Conservation (phyloP, 495 filamentous ascomycete species). For the Durotheca rogersii region DNA sequence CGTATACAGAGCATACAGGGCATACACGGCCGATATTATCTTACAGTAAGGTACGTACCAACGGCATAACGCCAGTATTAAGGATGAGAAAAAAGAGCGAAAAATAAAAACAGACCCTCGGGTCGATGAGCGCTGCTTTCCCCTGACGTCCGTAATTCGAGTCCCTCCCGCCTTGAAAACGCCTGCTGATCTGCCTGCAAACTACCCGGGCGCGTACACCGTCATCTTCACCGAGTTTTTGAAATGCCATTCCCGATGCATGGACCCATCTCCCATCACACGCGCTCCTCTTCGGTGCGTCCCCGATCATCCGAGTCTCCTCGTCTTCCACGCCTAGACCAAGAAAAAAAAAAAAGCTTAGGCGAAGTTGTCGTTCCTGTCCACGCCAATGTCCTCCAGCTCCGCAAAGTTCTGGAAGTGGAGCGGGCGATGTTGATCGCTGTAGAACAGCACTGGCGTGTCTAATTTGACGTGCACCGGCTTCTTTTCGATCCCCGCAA, state of each 20-base stretch:
- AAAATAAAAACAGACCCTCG: not conserved
- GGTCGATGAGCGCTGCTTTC: slow-evolving; percentile 14
- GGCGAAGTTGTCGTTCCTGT: slow-evolving; percentile 83
- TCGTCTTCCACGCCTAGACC: not conserved
- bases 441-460: slow-evolving; percentile 87
- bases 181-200: slow-evolving; percentile 8
- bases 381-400: slow-evolving; percentile 86
- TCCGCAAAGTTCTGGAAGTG: slow-evolving; percentile 96
- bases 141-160: slow-evolving; percentile 25
- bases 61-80: slow-evolving; percentile 15
- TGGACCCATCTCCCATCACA: slow-evolving; percentile 11
- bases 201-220: slow-evolving; percentile 1
- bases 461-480: slow-evolving; percentile 89
- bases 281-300: slow-evolving; percentile 2
- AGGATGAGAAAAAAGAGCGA: slow-evolving; percentile 2
- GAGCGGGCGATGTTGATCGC: slow-evolving; percentile 84
- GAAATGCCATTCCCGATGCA: slow-evolving; percentile 23
- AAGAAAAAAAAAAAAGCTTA: slow-evolving; percentile 49
- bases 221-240: slow-evolving; percentile 15
- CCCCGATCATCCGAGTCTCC: not conserved
- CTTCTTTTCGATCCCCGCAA: slow-evolving; percentile 85
- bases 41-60: slow-evolving; percentile 31
- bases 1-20: slow-evolving; percentile 25
- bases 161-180: slow-evolving; percentile 13
- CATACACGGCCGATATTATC: slow-evolving; percentile 10